Conservation (phyloP, 495 filamentous ascomycete species). For the Penicillium verhagenii region DNA sequence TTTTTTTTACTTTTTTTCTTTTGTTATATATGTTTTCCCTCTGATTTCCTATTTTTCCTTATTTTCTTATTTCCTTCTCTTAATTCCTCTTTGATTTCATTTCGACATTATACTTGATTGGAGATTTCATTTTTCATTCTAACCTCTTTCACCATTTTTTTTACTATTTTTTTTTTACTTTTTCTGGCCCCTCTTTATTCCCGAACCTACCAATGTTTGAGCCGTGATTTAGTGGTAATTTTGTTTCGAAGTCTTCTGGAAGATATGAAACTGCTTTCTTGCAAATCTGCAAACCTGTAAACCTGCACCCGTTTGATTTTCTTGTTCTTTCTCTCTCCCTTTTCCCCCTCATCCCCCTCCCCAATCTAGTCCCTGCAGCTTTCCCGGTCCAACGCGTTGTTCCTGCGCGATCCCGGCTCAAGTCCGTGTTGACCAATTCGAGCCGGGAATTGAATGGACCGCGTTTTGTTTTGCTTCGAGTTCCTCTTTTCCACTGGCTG, state of each 20-base stretch:
- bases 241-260: slow-evolving; percentile 18
- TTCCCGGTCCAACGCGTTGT: slow-evolving; percentile 26
- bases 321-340: slow-evolving; percentile 16
- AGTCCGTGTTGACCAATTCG: slow-evolving; percentile 31
- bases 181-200: neutral
- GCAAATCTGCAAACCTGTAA: neutral
- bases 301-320: slow-evolving; percentile 1
- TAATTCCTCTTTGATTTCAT: neutral
- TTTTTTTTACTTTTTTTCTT: no score
- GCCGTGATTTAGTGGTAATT: slow-evolving; percentile 16
- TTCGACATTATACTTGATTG: no score
- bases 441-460: slow-evolving; percentile 19
- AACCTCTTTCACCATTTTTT: neutral
- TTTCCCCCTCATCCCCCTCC: slow-evolving; percentile 16
- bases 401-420: slow-evolving; percentile 41
- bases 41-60: no score
- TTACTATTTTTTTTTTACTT: neutral
- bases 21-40: no score
- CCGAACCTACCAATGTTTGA: slow-evolving; percentile 1
- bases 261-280: slow-evolving; percentile 17
- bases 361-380: slow-evolving; percentile 38
- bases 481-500: slow-evolving; percentile 24
- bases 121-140: no score
- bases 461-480: slow-evolving; percentile 17
- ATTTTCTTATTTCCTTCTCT: neutral